Evolutionary conservation across 2,329 filamentous ascomycete species (phyloP).

Genomic region (Colletotrichum sp.): DNA sequence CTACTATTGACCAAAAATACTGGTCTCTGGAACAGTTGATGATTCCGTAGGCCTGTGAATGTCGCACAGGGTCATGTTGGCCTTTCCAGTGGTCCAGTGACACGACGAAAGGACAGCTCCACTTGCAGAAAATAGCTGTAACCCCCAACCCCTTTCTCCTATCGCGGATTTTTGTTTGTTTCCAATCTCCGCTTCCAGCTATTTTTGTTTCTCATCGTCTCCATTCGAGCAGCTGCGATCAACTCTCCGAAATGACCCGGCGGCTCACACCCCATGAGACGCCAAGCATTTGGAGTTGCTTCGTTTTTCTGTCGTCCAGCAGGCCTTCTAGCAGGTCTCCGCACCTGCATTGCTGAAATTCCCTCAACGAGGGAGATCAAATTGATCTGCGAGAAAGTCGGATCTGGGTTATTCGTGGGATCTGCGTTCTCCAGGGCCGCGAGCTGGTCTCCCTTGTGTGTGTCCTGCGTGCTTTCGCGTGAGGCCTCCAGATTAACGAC

Average conservation of each 20-base stretch:
- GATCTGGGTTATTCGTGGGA: not conserved
- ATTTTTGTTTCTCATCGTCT: not conserved
- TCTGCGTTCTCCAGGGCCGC: not conserved
- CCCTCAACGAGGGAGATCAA: not conserved
- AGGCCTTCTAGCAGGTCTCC: not conserved
- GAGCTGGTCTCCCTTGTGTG: not conserved
- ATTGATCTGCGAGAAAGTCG: not conserved
- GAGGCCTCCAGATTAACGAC: not conserved
- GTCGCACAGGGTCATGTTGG: not conserved
- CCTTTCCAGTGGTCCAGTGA: not conserved
- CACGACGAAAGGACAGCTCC: not conserved
- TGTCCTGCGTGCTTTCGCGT: not conserved
- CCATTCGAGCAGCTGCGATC: not conserved
- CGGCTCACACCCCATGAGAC: constrained; percentile 6
- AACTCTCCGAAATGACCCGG: not conserved
- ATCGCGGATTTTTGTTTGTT: not conserved
- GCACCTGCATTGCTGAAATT: not conserved
- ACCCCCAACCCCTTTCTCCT: not conserved
- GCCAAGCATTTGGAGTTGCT: constrained; percentile 1
- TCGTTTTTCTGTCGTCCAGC: not conserved
- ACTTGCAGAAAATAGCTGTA: constrained; percentile 1
- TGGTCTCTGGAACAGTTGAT: not conserved
- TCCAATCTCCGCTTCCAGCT: not conserved
- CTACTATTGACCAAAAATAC: not conserved
- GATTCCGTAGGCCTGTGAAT: not conserved